Conservation (phyloP, 192 early-diverging fungal genomes). For the Entomortierella beljakovae region DNA sequence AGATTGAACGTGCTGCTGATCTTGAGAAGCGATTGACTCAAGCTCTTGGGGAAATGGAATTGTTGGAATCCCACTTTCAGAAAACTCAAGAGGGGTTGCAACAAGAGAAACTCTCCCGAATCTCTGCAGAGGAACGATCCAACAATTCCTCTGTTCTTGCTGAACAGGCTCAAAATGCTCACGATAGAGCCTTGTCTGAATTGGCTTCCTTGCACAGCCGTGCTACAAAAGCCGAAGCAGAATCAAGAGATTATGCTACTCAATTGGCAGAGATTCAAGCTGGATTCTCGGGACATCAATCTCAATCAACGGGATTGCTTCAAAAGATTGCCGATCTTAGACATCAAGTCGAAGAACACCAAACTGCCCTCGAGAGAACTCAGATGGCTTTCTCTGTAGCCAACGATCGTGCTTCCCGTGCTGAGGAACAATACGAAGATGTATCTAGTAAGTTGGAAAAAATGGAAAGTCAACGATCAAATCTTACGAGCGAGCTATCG, state of each 20-base stretch:
- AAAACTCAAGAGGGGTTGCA: conserved; percentile 53
- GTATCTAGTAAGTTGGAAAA: conserved; percentile 42
- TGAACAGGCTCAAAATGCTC: conserved; percentile 63
- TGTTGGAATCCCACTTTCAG: conserved; percentile 33
- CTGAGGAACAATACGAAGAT: conserved; percentile 45
- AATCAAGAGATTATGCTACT: conserved; percentile 53
- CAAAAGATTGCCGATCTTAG: conserved; percentile 37
- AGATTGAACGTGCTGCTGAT: conserved; percentile 57
- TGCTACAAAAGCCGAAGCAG: conserved; percentile 56
- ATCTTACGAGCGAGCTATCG: conserved; percentile 43
- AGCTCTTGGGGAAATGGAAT: conserved; percentile 58
- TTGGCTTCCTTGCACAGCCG: conserved; percentile 54
- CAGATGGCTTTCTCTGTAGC: conserved; percentile 51
- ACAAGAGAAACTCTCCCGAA: conserved; percentile 54
- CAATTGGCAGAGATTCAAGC: conserved; percentile 49
- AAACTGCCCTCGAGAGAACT: conserved; percentile 51
- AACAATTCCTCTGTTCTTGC: conserved; percentile 54
- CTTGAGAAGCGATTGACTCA: conserved; percentile 59
- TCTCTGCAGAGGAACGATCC: conserved; percentile 61
- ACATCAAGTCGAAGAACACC: conserved; percentile 55
- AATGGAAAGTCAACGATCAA: conserved; percentile 48
- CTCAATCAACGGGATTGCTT: conserved; percentile 27
- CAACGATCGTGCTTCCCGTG: conserved; percentile 53
- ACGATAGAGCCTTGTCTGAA: conserved; percentile 58
- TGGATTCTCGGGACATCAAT: conserved; percentile 52